Percentiles rank a stretch among this genome's conserved stretches.
phyloP scores from a whole-genome alignment of 495 filamentous ascomycete species.

The Daldinia loculata region DNA sequence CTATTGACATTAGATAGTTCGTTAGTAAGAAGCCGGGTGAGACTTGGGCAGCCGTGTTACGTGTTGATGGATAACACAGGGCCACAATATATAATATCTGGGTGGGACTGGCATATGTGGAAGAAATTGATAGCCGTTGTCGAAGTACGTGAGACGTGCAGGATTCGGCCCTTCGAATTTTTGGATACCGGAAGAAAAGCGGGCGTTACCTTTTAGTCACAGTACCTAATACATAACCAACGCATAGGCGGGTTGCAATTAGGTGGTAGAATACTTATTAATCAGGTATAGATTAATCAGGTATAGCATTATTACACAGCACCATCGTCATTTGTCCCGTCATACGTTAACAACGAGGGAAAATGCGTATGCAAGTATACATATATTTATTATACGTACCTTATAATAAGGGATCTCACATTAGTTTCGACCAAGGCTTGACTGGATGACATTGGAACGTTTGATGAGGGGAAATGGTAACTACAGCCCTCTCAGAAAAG shows the following conservation, averaged over 20 bases:
- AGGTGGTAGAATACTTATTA: not conserved
- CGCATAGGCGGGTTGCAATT: not conserved
- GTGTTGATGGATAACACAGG: slow-evolving; percentile 33
- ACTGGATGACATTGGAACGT: slow-evolving; percentile 19
- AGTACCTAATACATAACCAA: not conserved
- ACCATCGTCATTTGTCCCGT: too few species aligned
- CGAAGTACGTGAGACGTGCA: slow-evolving; percentile 40
- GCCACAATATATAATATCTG: slow-evolving; percentile 32
- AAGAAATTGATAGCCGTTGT: slow-evolving; percentile 7
- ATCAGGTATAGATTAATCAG: slow-evolving; percentile 20
- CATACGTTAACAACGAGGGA: not conserved
- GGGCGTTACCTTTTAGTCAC: slow-evolving; percentile 30
- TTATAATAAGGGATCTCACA: slow-evolving; percentile 19
- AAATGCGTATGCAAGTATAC: slow-evolving; percentile 16
- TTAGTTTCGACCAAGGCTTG: slow-evolving; percentile 14
- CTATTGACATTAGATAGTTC: slow-evolving; percentile 12
- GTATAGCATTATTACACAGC: slow-evolving; percentile 7
- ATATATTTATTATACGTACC: not conserved
- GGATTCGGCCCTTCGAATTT: slow-evolving; percentile 28
- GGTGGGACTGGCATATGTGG: slow-evolving; percentile 13
- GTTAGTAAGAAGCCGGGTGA: slow-evolving; percentile 13
- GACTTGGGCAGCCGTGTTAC: slow-evolving; percentile 27
- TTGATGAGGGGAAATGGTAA: slow-evolving; percentile 18
- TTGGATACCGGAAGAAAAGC: slow-evolving; percentile 27
- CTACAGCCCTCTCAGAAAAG: not conserved